Evolutionary conservation across 805 yeast species (phyloP), one percentile per base, ranked within the genome.

Genomic region (Starmerella kuoi): DNA sequence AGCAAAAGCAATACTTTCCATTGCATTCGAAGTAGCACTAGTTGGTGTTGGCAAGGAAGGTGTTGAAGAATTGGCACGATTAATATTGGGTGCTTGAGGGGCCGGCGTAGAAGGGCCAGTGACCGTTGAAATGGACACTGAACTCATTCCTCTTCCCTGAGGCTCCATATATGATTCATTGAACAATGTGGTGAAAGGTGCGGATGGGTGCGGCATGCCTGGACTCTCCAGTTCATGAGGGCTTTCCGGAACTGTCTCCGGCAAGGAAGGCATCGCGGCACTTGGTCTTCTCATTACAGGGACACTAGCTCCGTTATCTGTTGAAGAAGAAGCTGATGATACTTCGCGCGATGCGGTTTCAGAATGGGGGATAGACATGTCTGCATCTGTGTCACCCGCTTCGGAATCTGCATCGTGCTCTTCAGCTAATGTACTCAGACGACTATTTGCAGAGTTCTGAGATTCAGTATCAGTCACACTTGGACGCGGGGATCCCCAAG

Each of bases 401-500:
- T 26, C 44, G n/a, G 28, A 14, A 18, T 40, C 40, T 5, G 34
- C 39, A 17, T 45, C 46, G 14, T 37, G 38, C 33, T 46, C 49
- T 17, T 46, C 49, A 3, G 46, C 49, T 8, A 46, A 31, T 1
- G 49, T 46, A 12, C 49, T 38, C 19, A 46, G 40, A 2, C 49
- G 40, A 11, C 41, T 37, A 7, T 37, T 42, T 5, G 30, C 17
- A 4, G 40, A 7, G 5, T 24, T 19, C 17, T 26, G 42, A 2
- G 43, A 37, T 18, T 41, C 47, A 2, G n/a, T 20, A 12, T 38
- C 43, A 14, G 32, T 28, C 4, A 38, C 9, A 30, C 44, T 44
- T 8, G 43, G 46, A 5, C 46, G 21, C n/a, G 50, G 50, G 5
- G 49, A 45, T 34, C 40, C 40, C 44, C 50, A 37, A 2, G 50